Evolutionary conservation across 2,329 filamentous ascomycete species (phyloP), one percentile per base, ranked within the genome.

Genomic region (Aspergillus aculeatus): DNA sequence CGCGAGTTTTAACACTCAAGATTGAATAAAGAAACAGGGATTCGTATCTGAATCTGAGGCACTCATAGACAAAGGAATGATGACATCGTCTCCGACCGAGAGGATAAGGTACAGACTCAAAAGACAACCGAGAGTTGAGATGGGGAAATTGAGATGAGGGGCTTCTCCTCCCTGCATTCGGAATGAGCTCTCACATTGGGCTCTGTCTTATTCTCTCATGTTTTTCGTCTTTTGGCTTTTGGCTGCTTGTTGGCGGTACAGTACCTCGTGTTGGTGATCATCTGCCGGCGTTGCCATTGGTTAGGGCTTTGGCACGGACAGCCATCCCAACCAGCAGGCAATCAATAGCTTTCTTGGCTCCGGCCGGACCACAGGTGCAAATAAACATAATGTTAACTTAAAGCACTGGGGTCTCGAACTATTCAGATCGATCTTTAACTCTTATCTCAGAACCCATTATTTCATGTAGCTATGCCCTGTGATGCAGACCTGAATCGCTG

Each of bases 231-330:
- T 41, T 19, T 9, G 32, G 38, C 38, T 44, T 16, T 19, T 19
- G 41, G 44, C 24, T 14, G 53, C 53, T 21, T 55, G 38, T 23
- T 47, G 26, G n/a, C 41, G 48, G 19, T 14, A 7, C 53, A 48
- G n/a, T 44, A 35, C 41, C 53, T 55, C 53, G 53, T 55, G 53
- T 55, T 55, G 26, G n/a, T 44, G 11, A 29, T 55, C 38, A 19
- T 12, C 32, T 19, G 32, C 19, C 23, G 29, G 53, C 41, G 41
- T 47, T 55, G 53, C 47, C 53, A 44, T 44, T 55, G 53, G 53
- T 48, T 55, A 55, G 53, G 53, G 53, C 21, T 55, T 19, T 44
- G 47, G 32, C 41, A 55, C 53, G 53, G 53, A 47, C 44, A 55
- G 51, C 32, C 32, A 32, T 29, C 24, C 41, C 16, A 24, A 29